Percentiles rank a stretch among this genome's conserved stretches.
phyloP scores from a whole-genome alignment of 257 asterid species.

The Lithospermum erythrorhizon region DNA sequence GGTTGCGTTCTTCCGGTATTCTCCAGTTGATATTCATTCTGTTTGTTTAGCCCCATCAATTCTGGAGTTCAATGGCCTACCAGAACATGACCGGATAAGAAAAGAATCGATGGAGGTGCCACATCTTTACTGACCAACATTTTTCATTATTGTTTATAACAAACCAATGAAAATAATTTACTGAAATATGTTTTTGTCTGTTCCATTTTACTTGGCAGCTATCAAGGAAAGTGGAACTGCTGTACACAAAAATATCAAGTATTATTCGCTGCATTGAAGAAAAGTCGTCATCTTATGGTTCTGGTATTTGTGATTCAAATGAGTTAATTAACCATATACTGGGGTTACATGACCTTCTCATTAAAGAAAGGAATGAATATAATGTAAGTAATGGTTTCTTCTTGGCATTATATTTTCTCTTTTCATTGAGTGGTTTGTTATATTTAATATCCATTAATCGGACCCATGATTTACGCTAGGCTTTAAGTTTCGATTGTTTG shows the following conservation, averaged over 20 bases:
- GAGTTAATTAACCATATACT: constrained; percentile 39
- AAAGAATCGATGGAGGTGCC: constrained; percentile 70
- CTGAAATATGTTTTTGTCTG: constrained; percentile 13
- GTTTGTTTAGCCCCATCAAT: constrained; percentile 72
- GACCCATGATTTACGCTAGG: neutral
- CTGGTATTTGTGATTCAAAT: constrained; percentile 39
- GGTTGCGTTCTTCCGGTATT: constrained; percentile 85
- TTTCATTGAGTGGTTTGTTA: neutral
- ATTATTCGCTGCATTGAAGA: constrained; percentile 39
- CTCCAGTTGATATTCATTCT: constrained; percentile 67
- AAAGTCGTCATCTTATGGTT: constrained; percentile 32
- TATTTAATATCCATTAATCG: neutral
- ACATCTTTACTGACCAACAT: neutral
- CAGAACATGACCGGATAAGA: constrained; percentile 55
- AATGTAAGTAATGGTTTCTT: constrained; percentile 33
- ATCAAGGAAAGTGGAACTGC: constrained; percentile 46
- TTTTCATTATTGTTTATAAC: neutral
- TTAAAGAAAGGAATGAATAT: constrained; percentile 40
- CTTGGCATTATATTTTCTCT: neutral
- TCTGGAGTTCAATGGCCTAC: constrained; percentile 57
- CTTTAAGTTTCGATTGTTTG: neutral
- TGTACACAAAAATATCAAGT: constrained; percentile 57
- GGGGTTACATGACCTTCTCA: constrained; percentile 49
- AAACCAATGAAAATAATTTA: neutral
- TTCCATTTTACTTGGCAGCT: constrained; percentile 32